Percentiles rank a stretch among this genome's conserved stretches.
Conservation (phyloP, 2,329 filamentous ascomycete species). For the Verticillium nubilum region DNA sequence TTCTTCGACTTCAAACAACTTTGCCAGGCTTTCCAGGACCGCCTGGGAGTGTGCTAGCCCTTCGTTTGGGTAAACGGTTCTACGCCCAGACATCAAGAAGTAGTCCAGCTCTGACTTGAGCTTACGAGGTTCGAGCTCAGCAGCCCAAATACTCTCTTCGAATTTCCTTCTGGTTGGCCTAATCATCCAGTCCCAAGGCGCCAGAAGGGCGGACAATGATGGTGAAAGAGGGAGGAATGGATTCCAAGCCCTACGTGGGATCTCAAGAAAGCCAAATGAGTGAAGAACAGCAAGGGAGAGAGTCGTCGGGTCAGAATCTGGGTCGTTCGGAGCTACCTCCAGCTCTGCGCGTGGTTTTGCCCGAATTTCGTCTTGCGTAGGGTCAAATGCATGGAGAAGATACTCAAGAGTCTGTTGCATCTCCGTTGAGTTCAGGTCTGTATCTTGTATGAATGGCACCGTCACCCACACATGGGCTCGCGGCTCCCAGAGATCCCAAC, state of each 20-base stretch:
- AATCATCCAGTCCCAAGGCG: slow-evolving; percentile 10
- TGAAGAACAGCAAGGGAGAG: slow-evolving; percentile 18
- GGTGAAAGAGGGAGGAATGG: slow-evolving; percentile 13
- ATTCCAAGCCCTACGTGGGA: slow-evolving; percentile 14
- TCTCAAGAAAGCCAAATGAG: slow-evolving; percentile 17
- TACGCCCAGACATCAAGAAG: slow-evolving; percentile 8
- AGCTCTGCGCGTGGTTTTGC: not conserved
- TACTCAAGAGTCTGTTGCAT: not conserved
- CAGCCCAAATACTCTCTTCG: slow-evolving; percentile 9
- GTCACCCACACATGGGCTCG: not conserved
- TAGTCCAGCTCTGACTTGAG: slow-evolving; percentile 13
- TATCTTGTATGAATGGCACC: slow-evolving; percentile 1
- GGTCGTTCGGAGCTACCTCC: not conserved
- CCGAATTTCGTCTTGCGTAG: not conserved
- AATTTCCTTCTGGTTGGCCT: not conserved
- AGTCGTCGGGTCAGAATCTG: slow-evolving; percentile 6
- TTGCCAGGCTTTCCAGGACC: not conserved
- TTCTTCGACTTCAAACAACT: not conserved
- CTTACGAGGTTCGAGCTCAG: slow-evolving; percentile 9
- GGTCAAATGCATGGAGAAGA: slow-evolving; percentile 2
- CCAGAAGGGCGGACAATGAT: slow-evolving; percentile 6
- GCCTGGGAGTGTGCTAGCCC: not conserved
- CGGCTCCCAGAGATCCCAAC: not conserved
- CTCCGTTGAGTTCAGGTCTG: slow-evolving; percentile 6
- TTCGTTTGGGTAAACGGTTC: slow-evolving; percentile 11